A percentile compares a stretch with the other conserved stretches of the same genome.
Conservation (phyloP, 345 rosid genomes). For the Corymbia maculata region DNA sequence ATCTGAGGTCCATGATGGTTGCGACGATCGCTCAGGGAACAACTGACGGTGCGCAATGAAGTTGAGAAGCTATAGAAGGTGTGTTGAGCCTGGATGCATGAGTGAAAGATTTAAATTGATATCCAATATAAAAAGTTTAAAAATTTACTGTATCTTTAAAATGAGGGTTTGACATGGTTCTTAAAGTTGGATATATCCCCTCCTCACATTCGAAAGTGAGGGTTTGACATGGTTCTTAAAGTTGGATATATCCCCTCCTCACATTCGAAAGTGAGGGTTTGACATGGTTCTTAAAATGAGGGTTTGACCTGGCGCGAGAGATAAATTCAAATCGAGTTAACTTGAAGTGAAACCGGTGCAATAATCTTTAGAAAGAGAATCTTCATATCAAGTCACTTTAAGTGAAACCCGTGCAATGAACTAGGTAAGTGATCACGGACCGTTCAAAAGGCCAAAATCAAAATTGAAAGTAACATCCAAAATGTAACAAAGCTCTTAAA, state of each 20-base stretch:
- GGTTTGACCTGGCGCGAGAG: background rate
- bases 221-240: no score
- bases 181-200: no score
- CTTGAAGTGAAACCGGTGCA: background rate
- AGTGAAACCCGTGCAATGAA: background rate
- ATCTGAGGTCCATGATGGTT: background rate
- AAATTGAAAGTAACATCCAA: background rate
- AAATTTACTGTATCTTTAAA: no score
- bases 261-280: background rate
- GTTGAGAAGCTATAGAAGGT: background rate
- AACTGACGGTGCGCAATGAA: background rate
- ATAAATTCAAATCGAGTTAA: background rate
- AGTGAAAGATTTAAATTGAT: background rate
- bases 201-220: no score
- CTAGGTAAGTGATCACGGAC: background rate
- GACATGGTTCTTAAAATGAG: background rate
- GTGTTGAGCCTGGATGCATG: background rate
- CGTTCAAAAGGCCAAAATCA: slow-evolving; percentile 4
- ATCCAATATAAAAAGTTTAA: no score
- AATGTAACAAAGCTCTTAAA: background rate
- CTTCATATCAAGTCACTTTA: background rate
- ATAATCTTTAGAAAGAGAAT: background rate
- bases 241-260: no score
- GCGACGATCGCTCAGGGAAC: background rate
- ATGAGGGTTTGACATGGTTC: background rate